phyloP scores from a whole-genome alignment of 805 yeast genomes.

The Martiniozyma abietophila region DNA sequence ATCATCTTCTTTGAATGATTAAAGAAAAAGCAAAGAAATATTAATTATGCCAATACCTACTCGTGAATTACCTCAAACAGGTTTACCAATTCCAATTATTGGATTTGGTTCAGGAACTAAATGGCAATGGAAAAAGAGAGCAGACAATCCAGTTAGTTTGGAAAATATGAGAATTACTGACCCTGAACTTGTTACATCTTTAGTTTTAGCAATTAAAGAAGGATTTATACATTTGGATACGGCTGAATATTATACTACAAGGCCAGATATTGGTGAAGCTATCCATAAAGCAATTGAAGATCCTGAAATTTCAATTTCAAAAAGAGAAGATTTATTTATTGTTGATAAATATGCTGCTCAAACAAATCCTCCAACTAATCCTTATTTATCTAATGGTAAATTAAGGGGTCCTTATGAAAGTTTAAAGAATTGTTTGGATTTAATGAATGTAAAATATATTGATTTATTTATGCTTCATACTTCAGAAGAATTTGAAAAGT shows the following conservation, averaged over 20 bases:
- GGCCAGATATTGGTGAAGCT: conserved; percentile 50
- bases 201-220: conserved; percentile 35
- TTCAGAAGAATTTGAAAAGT: conserved; percentile 35
- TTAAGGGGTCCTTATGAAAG: conserved; percentile 36
- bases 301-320: conserved; percentile 18
- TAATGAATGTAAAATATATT: conserved; percentile 41
- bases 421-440: conserved; percentile 35
- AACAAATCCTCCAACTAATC: conserved; percentile 9
- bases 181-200: conserved; percentile 34
- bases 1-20: too few species aligned
- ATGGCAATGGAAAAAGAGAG: conserved; percentile 35
- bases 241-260: conserved; percentile 55
- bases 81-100: conserved; percentile 18
- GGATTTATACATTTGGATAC: conserved; percentile 58
- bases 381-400: conserved; percentile 13
- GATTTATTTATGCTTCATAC: conserved; percentile 56
- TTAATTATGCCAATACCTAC: too few species aligned
- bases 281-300: conserved; percentile 27
- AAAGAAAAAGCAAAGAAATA: too few species aligned
- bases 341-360: conserved; percentile 47
- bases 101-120: conserved; percentile 51
- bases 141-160: conserved; percentile 4
- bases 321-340: conserved; percentile 40
- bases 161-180: neutral
- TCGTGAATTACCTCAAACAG: too few species aligned